Conservation (phyloP, 768 basidiomycete species). For the Pleurotus citrinopileatus region DNA sequence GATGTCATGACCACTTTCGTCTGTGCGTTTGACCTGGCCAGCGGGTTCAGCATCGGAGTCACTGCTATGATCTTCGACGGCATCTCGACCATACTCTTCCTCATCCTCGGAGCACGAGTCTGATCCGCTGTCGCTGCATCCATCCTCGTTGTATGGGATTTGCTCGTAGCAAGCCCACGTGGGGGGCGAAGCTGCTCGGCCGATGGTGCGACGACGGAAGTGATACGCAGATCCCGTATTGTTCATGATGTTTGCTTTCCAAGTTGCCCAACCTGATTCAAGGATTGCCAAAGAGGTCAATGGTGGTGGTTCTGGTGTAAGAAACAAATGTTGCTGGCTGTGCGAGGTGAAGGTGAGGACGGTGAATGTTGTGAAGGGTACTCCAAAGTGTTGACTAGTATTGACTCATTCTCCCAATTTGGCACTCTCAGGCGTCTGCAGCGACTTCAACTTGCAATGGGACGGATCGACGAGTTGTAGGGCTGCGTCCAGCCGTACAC, state of each 20-base stretch:
- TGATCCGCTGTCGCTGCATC: conserved; percentile 56
- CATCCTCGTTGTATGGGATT: conserved; percentile 67
- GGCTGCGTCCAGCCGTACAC: not conserved
- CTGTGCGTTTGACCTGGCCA: conserved; percentile 7
- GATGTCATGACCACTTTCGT: conserved; percentile 27
- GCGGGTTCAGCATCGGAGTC: conserved; percentile 15
- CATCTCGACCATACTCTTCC: conserved; percentile 50
- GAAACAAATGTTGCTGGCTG: not conserved
- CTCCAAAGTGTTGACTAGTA: not conserved
- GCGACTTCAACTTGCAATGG: no score
- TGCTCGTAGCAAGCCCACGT: conserved; percentile 92
- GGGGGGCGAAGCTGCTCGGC: conserved; percentile 79
- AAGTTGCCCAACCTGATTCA: not conserved
- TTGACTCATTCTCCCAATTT: conserved; percentile 8
- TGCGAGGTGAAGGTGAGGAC: conserved; percentile 7
- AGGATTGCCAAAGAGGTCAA: not conserved
- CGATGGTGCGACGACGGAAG: conserved; percentile 72
- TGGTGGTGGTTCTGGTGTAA: conserved; percentile 8
- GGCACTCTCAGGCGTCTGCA: conserved; percentile 5
- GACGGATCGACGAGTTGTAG: conserved; percentile 16
- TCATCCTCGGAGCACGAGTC: conserved; percentile 76
- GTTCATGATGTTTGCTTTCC: conserved; percentile 32
- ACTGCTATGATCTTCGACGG: conserved; percentile 25
- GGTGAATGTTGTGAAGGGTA: not conserved
- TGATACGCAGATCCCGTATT: conserved; percentile 39